Percentiles rank a stretch among this genome's conserved stretches.
These are phyloP conservation scores for Umbelopsis sp. DNA, from an alignment of 192 early-diverging fungal species.

Conservation along the genomic window DNA sequence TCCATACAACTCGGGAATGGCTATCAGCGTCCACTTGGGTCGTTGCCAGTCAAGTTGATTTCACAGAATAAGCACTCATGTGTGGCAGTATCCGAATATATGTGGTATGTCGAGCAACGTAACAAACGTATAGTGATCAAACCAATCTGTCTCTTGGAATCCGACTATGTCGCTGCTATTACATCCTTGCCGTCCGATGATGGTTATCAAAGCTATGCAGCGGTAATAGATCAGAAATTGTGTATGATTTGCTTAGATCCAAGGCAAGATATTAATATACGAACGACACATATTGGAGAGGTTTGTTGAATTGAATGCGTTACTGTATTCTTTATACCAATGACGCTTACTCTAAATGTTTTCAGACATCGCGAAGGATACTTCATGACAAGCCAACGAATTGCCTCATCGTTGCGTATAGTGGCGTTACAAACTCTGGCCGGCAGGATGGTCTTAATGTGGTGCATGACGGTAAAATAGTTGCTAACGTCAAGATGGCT, in stretches of 20 bases:
- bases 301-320: background rate
- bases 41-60: background rate
- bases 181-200: background rate
- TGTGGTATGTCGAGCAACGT: background rate
- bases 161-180: background rate
- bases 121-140: constrained; percentile 7
- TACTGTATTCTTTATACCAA: background rate
- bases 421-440: background rate
- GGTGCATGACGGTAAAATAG: background rate
- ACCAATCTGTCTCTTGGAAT: background rate
- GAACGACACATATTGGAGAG: background rate
- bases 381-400: constrained; percentile 11
- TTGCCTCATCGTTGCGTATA: background rate
- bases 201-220: background rate
- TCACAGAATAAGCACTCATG: background rate
- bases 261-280: background rate
- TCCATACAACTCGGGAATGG: background rate
- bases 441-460: background rate
- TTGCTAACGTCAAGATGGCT: background rate
- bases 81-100: background rate
- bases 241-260: constrained; percentile 14
- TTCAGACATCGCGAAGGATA: background rate
- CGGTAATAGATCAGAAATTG: constrained; percentile 3
- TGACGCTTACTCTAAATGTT: too few relatives aligned
- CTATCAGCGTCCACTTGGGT: background rate